Base-by-base conservation (phyloP, 73 alveolate species). In the Symbiodinium natans region DNA sequence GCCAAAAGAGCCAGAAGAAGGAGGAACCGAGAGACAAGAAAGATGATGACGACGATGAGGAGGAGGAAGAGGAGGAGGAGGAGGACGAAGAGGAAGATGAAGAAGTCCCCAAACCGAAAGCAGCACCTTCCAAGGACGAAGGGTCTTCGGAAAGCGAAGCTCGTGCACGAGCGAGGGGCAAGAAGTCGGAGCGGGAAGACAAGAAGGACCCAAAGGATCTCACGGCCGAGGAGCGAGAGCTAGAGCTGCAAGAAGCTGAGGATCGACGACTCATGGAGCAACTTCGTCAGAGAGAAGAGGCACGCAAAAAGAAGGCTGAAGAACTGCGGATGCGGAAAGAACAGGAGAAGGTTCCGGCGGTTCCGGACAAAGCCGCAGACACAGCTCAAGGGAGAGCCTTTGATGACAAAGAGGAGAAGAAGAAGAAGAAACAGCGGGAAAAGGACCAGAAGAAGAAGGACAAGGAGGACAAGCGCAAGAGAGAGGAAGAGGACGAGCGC, bases 151-250 rank as follows among this genome's bases (percentile, higher is more conserved):
- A 77, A 17, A 38, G 87, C 31, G 41, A 38, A 10, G 54, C 54
- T 21, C 54, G 46, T 15, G 41, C 48, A 34, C 41, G 87, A 17
- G 19, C 41, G 29, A 48, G 82, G 56, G 93, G 7, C 34, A 29
- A 33, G 93, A 75, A 86, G 54, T 39, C 43, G 56, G 68, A 59
- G 85, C 95, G 43, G 56, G 93, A 86, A 27, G 59, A 46, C 13
- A 46, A 6, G 33, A 29, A 63, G 36, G 36, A 29, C 38, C n/a
- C 40, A 25, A 56, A 39, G 73, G 95, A 82, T 27, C 33, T 88
- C 73, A 88, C 71, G 34, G 85, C 95, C 42, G 95, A 88, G 71
- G 95, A 88, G 95, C 39, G 71, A 31, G 95, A 88, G 95, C 82
- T 88, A 71, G 85, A 43, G 41, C 6, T 59, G 63, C 95, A 88